phyloP scores from a whole-genome alignment of 805 yeast genomes.

The Starmerella vaccinii region DNA sequence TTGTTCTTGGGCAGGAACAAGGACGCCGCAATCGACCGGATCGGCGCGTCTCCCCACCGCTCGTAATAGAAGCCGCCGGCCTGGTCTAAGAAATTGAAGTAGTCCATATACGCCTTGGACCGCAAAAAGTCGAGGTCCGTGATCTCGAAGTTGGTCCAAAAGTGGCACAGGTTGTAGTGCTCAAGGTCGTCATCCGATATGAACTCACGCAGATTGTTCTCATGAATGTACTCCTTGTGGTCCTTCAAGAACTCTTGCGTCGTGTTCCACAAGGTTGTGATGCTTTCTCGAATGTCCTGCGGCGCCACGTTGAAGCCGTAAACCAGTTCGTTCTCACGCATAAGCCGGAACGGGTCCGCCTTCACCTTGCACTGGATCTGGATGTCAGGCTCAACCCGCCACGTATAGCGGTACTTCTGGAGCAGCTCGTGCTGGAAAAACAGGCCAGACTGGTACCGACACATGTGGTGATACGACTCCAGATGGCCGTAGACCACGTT shows the following conservation, averaged over 20 bases:
- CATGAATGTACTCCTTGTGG: constrained; percentile 43
- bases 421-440: constrained; percentile 53
- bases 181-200: constrained; percentile 59
- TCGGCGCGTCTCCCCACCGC: constrained; percentile 92
- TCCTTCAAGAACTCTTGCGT: constrained; percentile 38
- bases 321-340: constrained; percentile 45
- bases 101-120: constrained; percentile 54
- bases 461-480: constrained; percentile 65
- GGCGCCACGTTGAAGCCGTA: constrained; percentile 62
- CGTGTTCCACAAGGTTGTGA: constrained; percentile 53
- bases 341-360: constrained; percentile 50
- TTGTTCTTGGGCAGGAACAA: constrained; percentile 59
- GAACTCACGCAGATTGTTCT: constrained; percentile 55
- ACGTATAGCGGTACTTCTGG: constrained; percentile 52
- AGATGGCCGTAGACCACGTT: constrained; percentile 48
- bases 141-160: constrained; percentile 83
- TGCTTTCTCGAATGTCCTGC: constrained; percentile 52
- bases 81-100: constrained; percentile 63
- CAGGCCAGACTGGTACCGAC: constrained; percentile 68
- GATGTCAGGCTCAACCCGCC: constrained; percentile 71
- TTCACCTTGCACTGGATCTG: constrained; percentile 50
- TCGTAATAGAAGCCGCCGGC: constrained; percentile 91
- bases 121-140: constrained; percentile 69
- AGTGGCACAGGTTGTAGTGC: constrained; percentile 72
- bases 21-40: constrained; percentile 78